These are phyloP conservation scores for Xerocomus nothofagi DNA, from an alignment of 1,284 basidiomycete species.

Conservation along the genomic window DNA sequence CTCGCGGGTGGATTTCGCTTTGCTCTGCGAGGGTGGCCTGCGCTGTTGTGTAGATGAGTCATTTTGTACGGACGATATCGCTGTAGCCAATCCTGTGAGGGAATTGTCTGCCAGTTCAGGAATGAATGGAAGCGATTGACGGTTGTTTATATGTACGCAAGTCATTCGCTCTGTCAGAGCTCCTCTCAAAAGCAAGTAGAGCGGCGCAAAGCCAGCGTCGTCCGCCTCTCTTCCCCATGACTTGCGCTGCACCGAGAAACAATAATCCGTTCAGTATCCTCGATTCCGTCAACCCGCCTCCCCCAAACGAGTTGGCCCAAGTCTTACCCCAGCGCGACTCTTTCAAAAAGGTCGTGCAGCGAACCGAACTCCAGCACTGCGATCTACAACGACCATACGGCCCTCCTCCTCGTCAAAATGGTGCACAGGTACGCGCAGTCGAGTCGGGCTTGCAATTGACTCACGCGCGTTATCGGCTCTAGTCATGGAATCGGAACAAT, in stretches of 20 bases:
- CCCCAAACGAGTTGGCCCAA: not conserved
- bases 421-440: constrained; percentile 6
- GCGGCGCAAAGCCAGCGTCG: not conserved
- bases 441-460: not conserved
- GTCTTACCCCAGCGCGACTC: not conserved
- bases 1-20: not conserved
- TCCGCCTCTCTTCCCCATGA: constrained; percentile 9
- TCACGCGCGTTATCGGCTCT: not conserved
- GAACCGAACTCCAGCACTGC: not conserved
- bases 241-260: not conserved
- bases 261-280: constrained; percentile 9
- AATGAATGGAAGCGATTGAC: constrained; percentile 14
- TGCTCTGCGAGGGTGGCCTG: not conserved
- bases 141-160: constrained; percentile 24
- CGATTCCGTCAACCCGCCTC: not conserved
- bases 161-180: too few species aligned
- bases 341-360: constrained; percentile 2
- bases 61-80: not conserved
- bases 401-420: not conserved
- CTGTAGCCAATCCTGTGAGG: not conserved
- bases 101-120: not conserved
- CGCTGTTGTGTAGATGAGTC: not conserved
- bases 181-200: constrained; percentile 2
- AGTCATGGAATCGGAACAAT: constrained; percentile 5
- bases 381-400: constrained; percentile 1